Base-by-base conservation (phyloP, 192 early-diverging fungal species). In the Mortierella alpina region DNA sequence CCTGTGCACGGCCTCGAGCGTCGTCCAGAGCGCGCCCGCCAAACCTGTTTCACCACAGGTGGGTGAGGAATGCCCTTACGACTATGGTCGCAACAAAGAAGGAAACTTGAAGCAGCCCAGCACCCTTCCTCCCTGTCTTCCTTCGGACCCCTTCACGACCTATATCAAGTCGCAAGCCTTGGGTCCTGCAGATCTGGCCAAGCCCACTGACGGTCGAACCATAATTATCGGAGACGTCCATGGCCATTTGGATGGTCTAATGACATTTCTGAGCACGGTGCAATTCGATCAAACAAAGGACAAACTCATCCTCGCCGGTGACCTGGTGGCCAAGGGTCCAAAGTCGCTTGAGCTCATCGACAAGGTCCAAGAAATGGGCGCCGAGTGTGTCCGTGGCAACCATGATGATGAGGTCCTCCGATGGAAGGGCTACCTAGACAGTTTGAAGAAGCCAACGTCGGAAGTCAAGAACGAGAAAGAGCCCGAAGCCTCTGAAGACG, bases 201-300 rank as follows among this genome's bases (percentile, higher is more conserved):
- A 31, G 31, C 44, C 52, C 4, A 11, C 10, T 14, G n/a, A 14
- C 1, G n/a, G 57, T 12, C 55, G 63, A 4, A 78, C 75, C 13
- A 82, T 92, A 15, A 87, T 94, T 31, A 83, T 94, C 31, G 93
- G 93, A 10, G 93, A 94, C 57, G 84, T 94, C 61, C 93, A 94
- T 49, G 93, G 92, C 0, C 82, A 86, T 46, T 17, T 87, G 0
- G 62, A 73, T 8, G 90, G 92, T 64, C 73, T 94, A 9, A 71
- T 86, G 8, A 23, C 40, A n/a, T 84, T 93, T 4, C 48, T 94
- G 2, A 76, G 77, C 2, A 55, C 79, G 22, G 70, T 92, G 9
- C 55, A 78, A 2, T 87, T 73, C 20, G 59, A 82, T 22, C 10
- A 47, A 11, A 40, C 18, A 1, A 66, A 63, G 2, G 93, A 93